phyloP scores from a whole-genome alignment of 2,329 filamentous ascomycete species.

The Cladosporium sp. region DNA sequence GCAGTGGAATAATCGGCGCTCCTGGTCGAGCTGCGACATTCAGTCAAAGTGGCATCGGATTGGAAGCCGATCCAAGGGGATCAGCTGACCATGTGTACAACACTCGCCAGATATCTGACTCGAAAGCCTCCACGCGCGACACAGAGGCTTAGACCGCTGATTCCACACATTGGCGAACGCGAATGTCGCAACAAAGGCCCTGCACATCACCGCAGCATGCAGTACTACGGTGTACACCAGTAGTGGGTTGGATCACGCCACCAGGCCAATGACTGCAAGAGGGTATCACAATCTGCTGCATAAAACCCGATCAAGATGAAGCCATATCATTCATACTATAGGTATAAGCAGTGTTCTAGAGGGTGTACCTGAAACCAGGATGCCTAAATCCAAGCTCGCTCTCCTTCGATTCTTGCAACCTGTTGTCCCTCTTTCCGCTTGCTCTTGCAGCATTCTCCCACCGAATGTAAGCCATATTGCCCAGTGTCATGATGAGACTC shows the following conservation, averaged over 20 bases:
- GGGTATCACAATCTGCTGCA: no score
- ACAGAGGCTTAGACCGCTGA: no score
- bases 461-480: constrained; percentile 36
- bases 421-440: constrained; percentile 36
- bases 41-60: background rate
- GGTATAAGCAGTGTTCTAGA: constrained; percentile 7
- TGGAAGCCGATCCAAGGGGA: background rate
- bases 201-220: no score
- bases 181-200: no score
- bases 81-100: background rate
- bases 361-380: constrained; percentile 39
- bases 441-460: constrained; percentile 41
- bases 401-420: constrained; percentile 30
- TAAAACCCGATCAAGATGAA: no score
- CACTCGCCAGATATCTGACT: background rate
- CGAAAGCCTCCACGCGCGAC: no score
- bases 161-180: no score
- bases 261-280: no score
- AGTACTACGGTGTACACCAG: no score
- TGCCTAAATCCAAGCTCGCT: constrained; percentile 38
- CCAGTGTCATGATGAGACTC: constrained; percentile 29
- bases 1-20: no score
- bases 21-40: background rate
- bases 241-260: no score
- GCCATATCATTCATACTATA: no score